phyloP scores from a whole-genome alignment of 108 stramenopile genomes.

The Cyclotella sp. region DNA sequence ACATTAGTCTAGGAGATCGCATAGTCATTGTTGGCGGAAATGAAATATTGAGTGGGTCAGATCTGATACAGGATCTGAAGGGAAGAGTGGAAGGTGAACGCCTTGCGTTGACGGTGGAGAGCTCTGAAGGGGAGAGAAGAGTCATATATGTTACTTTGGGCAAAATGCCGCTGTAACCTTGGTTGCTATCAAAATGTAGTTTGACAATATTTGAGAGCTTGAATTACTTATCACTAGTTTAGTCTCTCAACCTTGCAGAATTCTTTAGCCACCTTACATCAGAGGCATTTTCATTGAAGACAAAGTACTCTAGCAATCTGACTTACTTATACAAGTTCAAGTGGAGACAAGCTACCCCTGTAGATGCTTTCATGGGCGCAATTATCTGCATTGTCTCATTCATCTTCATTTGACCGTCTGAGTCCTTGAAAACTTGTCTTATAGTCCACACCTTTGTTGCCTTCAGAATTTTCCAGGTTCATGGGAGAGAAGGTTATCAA shows the following conservation, averaged over 20 bases:
- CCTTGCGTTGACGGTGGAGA: conserved; percentile 66
- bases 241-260: too few species aligned
- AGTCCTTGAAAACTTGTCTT: not conserved
- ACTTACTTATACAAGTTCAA: too few species aligned
- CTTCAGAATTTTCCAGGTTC: not conserved
- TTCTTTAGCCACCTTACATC: too few species aligned
- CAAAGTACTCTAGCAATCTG: too few species aligned
- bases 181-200: not conserved
- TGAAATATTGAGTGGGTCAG: conserved; percentile 51
- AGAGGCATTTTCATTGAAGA: too few species aligned
- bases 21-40: conserved; percentile 71
- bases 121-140: conserved; percentile 60
- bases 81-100: conserved; percentile 62
- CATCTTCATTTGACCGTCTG: not conserved
- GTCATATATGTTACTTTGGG: conserved; percentile 72
- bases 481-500: not conserved
- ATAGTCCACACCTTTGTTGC: not conserved
- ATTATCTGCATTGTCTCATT: not conserved
- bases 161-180: conserved; percentile 39
- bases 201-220: too few species aligned
- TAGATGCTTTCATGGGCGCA: not conserved
- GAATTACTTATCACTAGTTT: too few species aligned
- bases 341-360: not conserved
- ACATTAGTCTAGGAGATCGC: conserved; percentile 61
- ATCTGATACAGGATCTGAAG: conserved; percentile 57